Conservation (phyloP, 2,329 filamentous ascomycete genomes). For the Ceratocystis variospora region DNA sequence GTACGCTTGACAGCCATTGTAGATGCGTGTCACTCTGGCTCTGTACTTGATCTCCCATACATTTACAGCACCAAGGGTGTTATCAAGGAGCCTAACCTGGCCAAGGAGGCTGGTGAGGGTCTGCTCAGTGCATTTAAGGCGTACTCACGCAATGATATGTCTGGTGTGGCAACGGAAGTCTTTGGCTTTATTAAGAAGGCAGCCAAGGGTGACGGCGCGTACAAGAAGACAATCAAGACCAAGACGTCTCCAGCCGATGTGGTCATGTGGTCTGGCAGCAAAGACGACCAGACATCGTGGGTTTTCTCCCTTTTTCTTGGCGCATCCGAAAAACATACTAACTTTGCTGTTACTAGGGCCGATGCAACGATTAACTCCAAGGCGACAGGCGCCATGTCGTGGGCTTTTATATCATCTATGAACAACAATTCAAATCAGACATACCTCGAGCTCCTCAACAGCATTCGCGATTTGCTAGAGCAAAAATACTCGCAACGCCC, state of each 20-base stretch:
- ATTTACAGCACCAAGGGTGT: conserved; percentile 69
- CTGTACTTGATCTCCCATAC: conserved; percentile 63
- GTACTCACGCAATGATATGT: conserved; percentile 73
- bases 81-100: conserved; percentile 68
- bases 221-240: conserved; percentile 66
- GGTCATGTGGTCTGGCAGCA: conserved; percentile 94
- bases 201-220: conserved; percentile 55
- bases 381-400: conserved; percentile 96
- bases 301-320: conserved; percentile 20
- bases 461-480: conserved; percentile 76
- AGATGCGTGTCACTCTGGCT: conserved; percentile 68
- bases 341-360: conserved; percentile 40
- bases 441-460: conserved; percentile 91
- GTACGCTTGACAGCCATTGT: conserved; percentile 76
- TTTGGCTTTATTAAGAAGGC: conserved; percentile 66
- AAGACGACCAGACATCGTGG: conserved; percentile 80
- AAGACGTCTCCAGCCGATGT: conserved; percentile 93
- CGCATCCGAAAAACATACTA: not conserved
- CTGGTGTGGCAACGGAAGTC: conserved; percentile 65
- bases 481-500: conserved; percentile 89
- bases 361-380: conserved; percentile 79
- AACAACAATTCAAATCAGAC: conserved; percentile 91
- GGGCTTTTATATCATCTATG: conserved; percentile 83
- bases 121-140: conserved; percentile 58
- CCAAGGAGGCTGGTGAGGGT: conserved; percentile 63